Evolutionary conservation across 805 yeast species (phyloP).

Genomic region (Metschnikowia matae): DNA sequence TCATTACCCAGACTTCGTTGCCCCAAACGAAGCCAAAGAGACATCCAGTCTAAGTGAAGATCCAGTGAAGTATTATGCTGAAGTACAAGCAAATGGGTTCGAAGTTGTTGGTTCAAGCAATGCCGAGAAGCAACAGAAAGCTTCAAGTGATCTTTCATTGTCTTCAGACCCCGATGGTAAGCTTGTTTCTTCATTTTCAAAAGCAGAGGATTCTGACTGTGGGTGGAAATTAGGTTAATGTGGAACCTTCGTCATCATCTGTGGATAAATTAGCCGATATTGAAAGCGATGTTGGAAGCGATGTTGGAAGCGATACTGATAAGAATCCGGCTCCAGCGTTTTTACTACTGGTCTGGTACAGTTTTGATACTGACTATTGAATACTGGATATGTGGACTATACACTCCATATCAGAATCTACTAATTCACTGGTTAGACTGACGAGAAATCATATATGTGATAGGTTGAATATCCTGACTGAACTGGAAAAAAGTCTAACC

Average conservation of each 20-base stretch:
- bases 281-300: no score
- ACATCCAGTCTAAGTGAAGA: not conserved
- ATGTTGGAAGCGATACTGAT: not conserved
- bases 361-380: no score
- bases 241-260: slow-evolving; percentile 12
- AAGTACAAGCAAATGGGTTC: slow-evolving; percentile 1
- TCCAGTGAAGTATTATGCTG: not conserved
- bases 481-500: no score
- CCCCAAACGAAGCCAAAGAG: not conserved
- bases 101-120: slow-evolving; percentile 2
- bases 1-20: slow-evolving; percentile 26
- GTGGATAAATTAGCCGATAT: slow-evolving; percentile 7
- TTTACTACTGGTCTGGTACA: no score
- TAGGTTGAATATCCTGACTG: no score
- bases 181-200: not conserved
- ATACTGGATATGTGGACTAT: no score
- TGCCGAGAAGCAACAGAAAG: not conserved
- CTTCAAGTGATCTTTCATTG: not conserved
- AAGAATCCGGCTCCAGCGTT: no score
- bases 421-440: no score
- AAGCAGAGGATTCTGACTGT: slow-evolving; percentile 29
- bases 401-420: no score
- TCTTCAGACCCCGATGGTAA: not conserved
- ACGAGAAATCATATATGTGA: no score
- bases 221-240: slow-evolving; percentile 21